Conservation (phyloP, 1,284 basidiomycete genomes). For the Cryptococcus amylolentus region DNA sequence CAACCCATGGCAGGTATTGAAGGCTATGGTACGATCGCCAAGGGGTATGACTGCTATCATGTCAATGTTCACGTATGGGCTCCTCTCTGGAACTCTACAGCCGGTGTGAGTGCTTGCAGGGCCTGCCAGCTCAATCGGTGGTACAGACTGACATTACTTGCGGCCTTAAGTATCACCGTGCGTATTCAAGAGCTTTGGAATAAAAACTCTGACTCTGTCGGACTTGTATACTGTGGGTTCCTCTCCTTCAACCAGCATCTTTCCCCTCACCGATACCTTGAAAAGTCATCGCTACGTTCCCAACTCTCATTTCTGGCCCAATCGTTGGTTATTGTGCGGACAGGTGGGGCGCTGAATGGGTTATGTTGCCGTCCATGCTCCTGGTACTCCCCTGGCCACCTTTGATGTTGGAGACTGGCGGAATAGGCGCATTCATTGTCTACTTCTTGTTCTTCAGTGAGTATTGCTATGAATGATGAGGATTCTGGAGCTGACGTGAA, state of each 20-base stretch:
- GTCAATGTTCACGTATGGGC: slow-evolving; percentile 61
- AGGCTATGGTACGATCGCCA: slow-evolving; percentile 55
- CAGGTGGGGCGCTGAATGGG: slow-evolving; percentile 59
- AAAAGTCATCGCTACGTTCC: slow-evolving; percentile 61
- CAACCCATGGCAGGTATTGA: slow-evolving; percentile 50
- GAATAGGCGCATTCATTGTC: slow-evolving; percentile 61
- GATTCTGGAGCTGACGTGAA: background rate
- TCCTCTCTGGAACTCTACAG: slow-evolving; percentile 34
- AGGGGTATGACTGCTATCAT: slow-evolving; percentile 59
- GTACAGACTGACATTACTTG: too few species aligned
- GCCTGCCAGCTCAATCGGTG: too few species aligned
- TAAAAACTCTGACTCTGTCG: slow-evolving; percentile 61
- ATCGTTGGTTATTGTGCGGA: slow-evolving; percentile 63
- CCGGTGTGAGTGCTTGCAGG: slow-evolving; percentile 24
- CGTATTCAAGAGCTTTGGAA: slow-evolving; percentile 61
- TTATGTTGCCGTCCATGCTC: slow-evolving; percentile 56
- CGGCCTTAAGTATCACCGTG: slow-evolving; percentile 56
- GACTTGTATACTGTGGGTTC: slow-evolving; percentile 58
- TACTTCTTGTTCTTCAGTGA: slow-evolving; percentile 15
- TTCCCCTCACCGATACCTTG: background rate
- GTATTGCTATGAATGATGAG: background rate
- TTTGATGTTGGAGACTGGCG: slow-evolving; percentile 56
- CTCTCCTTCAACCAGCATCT: background rate
- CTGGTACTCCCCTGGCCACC: slow-evolving; percentile 65
- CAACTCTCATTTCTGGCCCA: slow-evolving; percentile 60